Base-by-base conservation (phyloP, 2,329 filamentous ascomycete genomes). In the Graphilbum fragrans region DNA sequence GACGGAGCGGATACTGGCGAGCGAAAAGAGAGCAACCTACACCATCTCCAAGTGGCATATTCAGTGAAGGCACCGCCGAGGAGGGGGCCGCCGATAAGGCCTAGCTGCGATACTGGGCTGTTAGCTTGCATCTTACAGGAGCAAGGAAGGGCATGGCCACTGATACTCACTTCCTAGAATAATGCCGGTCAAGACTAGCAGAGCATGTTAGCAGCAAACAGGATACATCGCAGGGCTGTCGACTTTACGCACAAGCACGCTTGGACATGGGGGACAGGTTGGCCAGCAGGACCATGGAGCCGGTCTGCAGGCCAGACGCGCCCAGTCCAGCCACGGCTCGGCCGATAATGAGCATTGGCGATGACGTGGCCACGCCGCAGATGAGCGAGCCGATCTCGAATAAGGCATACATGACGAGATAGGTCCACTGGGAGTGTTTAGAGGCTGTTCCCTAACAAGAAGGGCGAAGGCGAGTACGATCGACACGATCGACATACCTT, bases 331-430 rank as follows among this genome's bases (percentile, higher is more conserved):
- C 68, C 3, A 78, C 55, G 3, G 69, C 66, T 5, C 74, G 64
- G 2, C 72, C 72, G 9, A 68, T 51, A 40, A 78, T 77, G 40
- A 78, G 63, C 59, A 70, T 70, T 0, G 55, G 48, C 0, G 69
- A 71, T 10, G 60, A 67, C 1, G 51, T 57, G 0, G 73, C 66
- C 39, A 63, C 47, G 41, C 57, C 74, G 46, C 72, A 77, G n/a
- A 79, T 53, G 4, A 71, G 48, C 0, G 68, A 73, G 2, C 74
- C 74, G 1, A 75, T 19, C 50, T 77, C 71, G 46, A 79, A 78
- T 33, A 74, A 41, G 29, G 55, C 48, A 22, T 78, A 58, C 35
- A 69, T 64, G 39, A 42, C 38, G 7, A 64, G 48, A 37, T 62
- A 66, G 0, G 59, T 53, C 54, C 57, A 62, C 57, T 63, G 48